These are phyloP conservation scores for Solanum pimpinellifolium DNA, from an alignment of 257 asterid genomes.

Conservation along the genomic window DNA sequence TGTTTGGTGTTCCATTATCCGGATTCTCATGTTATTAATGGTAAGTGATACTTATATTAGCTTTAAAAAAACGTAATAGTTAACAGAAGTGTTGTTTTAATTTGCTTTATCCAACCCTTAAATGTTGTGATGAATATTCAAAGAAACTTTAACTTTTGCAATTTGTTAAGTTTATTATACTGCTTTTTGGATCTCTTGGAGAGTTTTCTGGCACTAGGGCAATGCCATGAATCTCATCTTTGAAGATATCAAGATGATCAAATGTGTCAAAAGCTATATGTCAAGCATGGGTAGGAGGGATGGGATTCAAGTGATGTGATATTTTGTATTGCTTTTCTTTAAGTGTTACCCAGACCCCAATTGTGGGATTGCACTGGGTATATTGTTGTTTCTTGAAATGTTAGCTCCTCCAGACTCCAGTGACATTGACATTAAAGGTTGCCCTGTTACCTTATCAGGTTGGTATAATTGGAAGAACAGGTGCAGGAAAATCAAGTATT, in stretches of 20 bases:
- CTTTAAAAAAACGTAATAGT: not conserved
- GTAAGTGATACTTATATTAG: not conserved
- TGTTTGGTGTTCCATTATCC: not conserved
- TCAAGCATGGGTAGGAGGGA: not conserved
- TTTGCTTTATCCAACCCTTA: not conserved
- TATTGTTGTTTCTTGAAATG: not conserved
- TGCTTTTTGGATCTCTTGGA: not conserved
- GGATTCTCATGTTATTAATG: not conserved
- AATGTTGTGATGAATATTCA: not conserved
- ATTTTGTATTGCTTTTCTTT: not conserved
- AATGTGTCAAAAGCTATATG: not conserved
- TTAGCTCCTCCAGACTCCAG: not conserved
- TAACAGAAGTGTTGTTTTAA: not conserved
- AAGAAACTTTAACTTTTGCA: not conserved
- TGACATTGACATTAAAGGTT: not conserved
- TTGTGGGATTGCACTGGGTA: not conserved
- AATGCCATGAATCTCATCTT: not conserved
- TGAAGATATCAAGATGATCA: not conserved
- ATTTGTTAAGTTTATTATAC: not conserved
- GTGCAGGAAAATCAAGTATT: conserved; percentile 95
- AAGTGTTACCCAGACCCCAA: not conserved
- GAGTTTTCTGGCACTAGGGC: not conserved
- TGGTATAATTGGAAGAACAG: conserved; percentile 93
- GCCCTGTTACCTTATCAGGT: conserved; percentile 31
- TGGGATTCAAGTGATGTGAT: not conserved